Evolutionary conservation across 306 rosid genomes (phyloP), one percentile per base, ranked within the genome.

Genomic region (Fragaria ananassa): DNA sequence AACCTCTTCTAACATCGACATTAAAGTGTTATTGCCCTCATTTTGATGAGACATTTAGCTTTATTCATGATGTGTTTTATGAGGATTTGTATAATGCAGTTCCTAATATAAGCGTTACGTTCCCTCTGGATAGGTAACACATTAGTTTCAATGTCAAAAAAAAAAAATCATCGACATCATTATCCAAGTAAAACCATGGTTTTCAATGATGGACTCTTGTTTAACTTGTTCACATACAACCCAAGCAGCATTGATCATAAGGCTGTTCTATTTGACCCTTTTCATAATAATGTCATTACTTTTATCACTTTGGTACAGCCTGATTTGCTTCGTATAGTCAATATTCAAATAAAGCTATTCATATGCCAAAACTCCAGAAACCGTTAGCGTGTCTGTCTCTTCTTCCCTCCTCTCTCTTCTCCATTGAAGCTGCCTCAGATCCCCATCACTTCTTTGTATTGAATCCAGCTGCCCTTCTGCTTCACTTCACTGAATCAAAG

Each of bases 341-440:
- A 62, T 62, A 62, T 62, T 31, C 68, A 31, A 31, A 62, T 34
- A 34, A 63, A 15, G 44, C 44, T 34, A 63, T 63, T 63, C 68
- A 17, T 31, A 17, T 31, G 68, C 68, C 68, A 63, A 63, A 62
- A 29, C n/a, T 31, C 67, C 67, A 62, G 67, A 62, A 60, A 63
- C 68, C 21, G 67, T 65, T 37, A 4, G 47, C 47, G 46, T 37
- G 27, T 63, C 23, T 64, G 46, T 64, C 27, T 19, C 47, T 37
- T 41, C 47, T 65, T 65, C 21, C 9, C 11, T 34, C 42, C 67
- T 23, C 67, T 61, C 23, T 62, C 68, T 5, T 18, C 68, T 62
- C 68, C 44, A 63, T 63, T 34, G 68, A 31, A 65, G 47, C 70
- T 65, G 47, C 29, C 47, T 37, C 47, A 37, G 70, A 65, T 65